Percentiles rank a stretch among this genome's conserved stretches.
These are phyloP conservation scores for Hypoxylon subgilvum DNA, from an alignment of 495 filamentous ascomycete species.

Conservation along the genomic window DNA sequence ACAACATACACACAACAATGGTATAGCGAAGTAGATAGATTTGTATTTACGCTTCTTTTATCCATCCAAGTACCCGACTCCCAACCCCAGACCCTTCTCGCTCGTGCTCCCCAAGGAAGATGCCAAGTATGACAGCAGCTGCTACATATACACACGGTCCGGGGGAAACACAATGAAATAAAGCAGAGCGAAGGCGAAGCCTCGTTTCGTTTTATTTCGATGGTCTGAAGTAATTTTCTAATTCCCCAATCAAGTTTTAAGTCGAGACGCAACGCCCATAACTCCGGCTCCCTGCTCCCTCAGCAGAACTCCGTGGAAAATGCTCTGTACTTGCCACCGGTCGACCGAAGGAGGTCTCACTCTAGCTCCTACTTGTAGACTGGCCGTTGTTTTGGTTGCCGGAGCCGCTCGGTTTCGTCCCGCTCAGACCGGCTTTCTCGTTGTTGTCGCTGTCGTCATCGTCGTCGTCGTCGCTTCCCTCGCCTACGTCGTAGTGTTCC, in stretches of 20 bases:
- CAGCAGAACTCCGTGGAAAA: slow-evolving; percentile 11
- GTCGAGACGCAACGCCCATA: not conserved
- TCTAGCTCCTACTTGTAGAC: slow-evolving; percentile 28
- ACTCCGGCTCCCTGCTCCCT: slow-evolving; percentile 4
- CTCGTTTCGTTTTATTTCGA: no score
- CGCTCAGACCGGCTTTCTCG: not conserved
- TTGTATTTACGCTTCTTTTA: no score
- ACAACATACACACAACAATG: no score
- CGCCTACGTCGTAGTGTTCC: slow-evolving; percentile 64
- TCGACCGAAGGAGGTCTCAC: slow-evolving; percentile 1
- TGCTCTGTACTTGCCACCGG: slow-evolving; percentile 10
- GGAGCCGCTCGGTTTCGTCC: slow-evolving; percentile 2
- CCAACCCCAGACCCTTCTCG: no score
- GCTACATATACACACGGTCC: no score
- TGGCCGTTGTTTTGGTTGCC: slow-evolving; percentile 1
- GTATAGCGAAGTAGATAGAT: no score
- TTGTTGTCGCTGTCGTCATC: slow-evolving; percentile 31
- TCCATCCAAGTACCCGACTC: no score
- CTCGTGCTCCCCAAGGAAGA: no score
- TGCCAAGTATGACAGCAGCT: no score
- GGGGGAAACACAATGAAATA: no score
- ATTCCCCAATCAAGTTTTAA: not conserved
- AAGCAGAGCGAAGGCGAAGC: no score
- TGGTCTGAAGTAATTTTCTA: not conserved
- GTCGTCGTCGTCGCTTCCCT: slow-evolving; percentile 59